These are phyloP conservation scores for Lachancea lanzarotensis DNA, from an alignment of 805 yeast genomes.

Conservation along the genomic window DNA sequence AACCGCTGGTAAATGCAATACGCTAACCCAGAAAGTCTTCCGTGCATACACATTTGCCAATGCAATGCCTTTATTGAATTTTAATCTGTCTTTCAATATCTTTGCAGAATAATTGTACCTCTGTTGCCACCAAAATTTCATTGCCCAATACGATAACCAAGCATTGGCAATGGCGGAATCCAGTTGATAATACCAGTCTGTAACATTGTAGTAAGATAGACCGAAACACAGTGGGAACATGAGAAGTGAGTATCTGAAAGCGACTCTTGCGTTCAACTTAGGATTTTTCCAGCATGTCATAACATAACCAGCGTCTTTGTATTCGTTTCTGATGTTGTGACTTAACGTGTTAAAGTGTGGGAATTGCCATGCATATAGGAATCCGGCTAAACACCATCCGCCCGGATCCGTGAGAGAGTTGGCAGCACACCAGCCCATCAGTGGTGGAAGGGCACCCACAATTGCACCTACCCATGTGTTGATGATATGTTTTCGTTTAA, in stretches of 20 bases:
- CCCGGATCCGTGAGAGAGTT: conserved; percentile 77
- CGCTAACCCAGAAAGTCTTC: conserved; percentile 88
- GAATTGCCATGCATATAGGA: conserved; percentile 96
- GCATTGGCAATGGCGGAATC: conserved; percentile 80
- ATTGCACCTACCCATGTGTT: conserved; percentile 99
- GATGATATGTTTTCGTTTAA: conserved; percentile 75
- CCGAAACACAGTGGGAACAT: conserved; percentile 94
- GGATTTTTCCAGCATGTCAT: conserved; percentile 96
- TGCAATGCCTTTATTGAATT: conserved; percentile 48
- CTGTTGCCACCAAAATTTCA: conserved; percentile 82
- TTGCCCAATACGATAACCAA: conserved; percentile 79
- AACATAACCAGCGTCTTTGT: conserved; percentile 90
- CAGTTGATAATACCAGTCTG: conserved; percentile 73
- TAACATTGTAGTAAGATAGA: conserved; percentile 65
- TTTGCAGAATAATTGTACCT: conserved; percentile 45
- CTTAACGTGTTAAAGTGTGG: conserved; percentile 94
- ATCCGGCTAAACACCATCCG: conserved; percentile 88
- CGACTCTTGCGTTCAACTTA: conserved; percentile 83
- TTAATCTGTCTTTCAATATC: conserved; percentile 26
- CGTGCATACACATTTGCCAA: conserved; percentile 68
- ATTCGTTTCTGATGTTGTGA: conserved; percentile 82
- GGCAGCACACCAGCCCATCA: conserved; percentile 99
- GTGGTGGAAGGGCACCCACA: conserved; percentile 98
- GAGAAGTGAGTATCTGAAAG: conserved; percentile 78
- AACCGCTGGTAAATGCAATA: conserved; percentile 88